Percentiles rank a stretch among this genome's conserved stretches.
These are phyloP conservation scores for Singerocomus inundabilis DNA, from an alignment of 1,284 basidiomycete genomes.

Conservation along the genomic window DNA sequence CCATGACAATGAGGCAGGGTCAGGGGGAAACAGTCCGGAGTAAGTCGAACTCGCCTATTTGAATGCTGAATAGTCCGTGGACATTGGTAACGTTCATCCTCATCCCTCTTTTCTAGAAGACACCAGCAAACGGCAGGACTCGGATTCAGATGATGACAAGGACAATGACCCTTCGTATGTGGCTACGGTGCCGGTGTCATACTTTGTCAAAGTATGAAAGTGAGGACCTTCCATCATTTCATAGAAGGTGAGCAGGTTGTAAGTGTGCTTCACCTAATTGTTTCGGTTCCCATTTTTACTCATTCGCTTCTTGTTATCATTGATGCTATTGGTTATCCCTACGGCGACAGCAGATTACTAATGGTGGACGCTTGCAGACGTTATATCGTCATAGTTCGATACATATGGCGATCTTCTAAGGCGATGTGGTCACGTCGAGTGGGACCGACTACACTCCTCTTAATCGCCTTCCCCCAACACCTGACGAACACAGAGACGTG, in stretches of 20 bases:
- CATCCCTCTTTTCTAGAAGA: conserved; percentile 27
- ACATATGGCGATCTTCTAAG: conserved; percentile 94
- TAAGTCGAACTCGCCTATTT: conserved; percentile 17
- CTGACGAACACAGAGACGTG: conserved; percentile 35
- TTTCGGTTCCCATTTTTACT: neutral
- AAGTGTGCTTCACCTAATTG: conserved; percentile 25
- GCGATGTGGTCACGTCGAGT: conserved; percentile 92
- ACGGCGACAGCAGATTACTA: neutral
- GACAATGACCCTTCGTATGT: conserved; percentile 71
- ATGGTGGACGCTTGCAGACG: neutral
- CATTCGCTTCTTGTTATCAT: neutral
- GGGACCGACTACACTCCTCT: conserved; percentile 48
- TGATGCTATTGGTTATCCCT: neutral
- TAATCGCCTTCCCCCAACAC: conserved; percentile 21
- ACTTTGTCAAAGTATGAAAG: conserved; percentile 86
- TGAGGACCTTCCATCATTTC: conserved; percentile 63
- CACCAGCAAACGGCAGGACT: conserved; percentile 34
- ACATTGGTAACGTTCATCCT: conserved; percentile 44
- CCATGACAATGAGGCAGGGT: conserved; percentile 23
- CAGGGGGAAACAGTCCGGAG: conserved; percentile 30
- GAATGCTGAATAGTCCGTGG: conserved; percentile 44
- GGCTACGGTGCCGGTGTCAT: conserved; percentile 96
- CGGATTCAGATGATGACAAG: conserved; percentile 58
- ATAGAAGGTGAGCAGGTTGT: conserved; percentile 89
- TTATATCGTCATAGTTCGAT: conserved; percentile 69